Evolutionary conservation across 305 asterid species (phyloP).

Genomic region (Solanum aculeatissimum): DNA sequence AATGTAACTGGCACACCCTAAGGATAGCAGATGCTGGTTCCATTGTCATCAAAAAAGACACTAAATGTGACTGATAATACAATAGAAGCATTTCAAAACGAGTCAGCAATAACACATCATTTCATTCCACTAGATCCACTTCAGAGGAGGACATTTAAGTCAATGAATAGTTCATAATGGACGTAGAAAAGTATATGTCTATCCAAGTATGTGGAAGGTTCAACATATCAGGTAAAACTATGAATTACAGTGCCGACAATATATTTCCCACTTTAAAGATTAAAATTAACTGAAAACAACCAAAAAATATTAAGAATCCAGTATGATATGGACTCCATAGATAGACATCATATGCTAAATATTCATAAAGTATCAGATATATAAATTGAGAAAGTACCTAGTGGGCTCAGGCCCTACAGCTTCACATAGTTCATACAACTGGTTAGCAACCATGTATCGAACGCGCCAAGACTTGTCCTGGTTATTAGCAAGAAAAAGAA

Average conservation of each 20-base stretch:
- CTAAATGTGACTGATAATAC: not conserved
- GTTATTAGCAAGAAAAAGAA: not conserved
- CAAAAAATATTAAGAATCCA: not conserved
- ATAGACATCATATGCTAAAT: not conserved
- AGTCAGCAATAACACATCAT: not conserved
- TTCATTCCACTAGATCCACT: not conserved
- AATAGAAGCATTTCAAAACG: not conserved
- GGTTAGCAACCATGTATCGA: slow-evolving; percentile 84
- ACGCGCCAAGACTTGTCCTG: slow-evolving; percentile 93
- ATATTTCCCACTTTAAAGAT: not conserved
- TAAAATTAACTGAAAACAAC: not conserved
- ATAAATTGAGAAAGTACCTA: slow-evolving; percentile 24
- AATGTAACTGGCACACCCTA: not conserved
- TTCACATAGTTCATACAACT: slow-evolving; percentile 63
- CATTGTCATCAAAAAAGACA: not conserved
- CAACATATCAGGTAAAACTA: not conserved
- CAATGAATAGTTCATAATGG: not conserved
- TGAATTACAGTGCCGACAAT: not conserved
- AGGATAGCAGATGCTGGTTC: not conserved
- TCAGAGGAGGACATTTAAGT: not conserved
- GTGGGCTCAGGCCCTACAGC: slow-evolving; percentile 83
- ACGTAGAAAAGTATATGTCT: not conserved
- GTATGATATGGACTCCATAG: not conserved
- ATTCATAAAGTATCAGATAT: not conserved
- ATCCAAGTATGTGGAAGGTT: not conserved